These are phyloP conservation scores for Hyphopichia wangnamkhiaoensis DNA, from an alignment of 1,139 yeast species.

Conservation along the genomic window DNA sequence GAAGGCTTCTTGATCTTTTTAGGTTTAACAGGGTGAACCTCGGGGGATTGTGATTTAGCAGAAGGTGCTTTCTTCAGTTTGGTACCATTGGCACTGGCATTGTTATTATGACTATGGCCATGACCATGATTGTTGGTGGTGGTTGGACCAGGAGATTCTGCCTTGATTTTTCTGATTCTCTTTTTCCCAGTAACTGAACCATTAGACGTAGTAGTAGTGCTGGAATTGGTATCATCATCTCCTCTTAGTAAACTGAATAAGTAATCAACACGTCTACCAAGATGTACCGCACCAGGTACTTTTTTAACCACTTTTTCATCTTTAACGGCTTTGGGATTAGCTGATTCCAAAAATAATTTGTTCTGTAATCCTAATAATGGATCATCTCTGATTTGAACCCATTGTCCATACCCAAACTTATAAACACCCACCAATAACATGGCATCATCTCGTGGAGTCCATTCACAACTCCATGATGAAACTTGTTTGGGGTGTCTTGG, in stretches of 20 bases:
- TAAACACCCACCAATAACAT: constrained; percentile 83
- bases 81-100: constrained; percentile 15
- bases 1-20: constrained; percentile 12
- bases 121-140: constrained; percentile 11
- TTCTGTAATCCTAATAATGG: constrained; percentile 87
- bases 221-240: constrained; percentile 45
- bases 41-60: constrained; percentile 16
- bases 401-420: constrained; percentile 94
- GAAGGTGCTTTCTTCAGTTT: constrained; percentile 11
- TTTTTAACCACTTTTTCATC: constrained; percentile 43
- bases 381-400: constrained; percentile 94
- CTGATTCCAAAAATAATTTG: constrained; percentile 66
- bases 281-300: constrained; percentile 90
- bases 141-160: constrained; percentile 17
- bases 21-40: constrained; percentile 5
- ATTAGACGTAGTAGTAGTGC: constrained; percentile 9
- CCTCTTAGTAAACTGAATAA: constrained; percentile 69
- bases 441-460: constrained; percentile 84
- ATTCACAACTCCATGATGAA: constrained; percentile 86
- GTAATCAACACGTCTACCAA: constrained; percentile 92
- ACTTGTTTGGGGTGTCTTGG: constrained; percentile 73
- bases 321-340: constrained; percentile 29
- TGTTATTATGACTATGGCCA: constrained; percentile 21
- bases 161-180: constrained; percentile 18
- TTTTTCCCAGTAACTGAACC: constrained; percentile 15